Base-by-base conservation (phyloP, 306 rosid genomes). In the Comarum palustre region DNA sequence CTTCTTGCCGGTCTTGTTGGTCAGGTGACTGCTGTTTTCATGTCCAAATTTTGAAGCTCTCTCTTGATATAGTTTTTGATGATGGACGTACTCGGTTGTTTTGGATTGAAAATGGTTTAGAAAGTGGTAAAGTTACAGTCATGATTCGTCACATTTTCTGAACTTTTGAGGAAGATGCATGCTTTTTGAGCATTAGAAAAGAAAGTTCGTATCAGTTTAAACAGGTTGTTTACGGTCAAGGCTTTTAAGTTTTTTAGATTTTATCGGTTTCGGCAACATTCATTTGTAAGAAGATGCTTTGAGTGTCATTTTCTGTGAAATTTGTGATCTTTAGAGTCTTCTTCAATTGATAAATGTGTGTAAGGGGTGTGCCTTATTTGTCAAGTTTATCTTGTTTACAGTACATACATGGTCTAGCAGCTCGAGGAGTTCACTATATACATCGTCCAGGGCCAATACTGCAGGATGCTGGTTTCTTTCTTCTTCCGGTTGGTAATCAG, bases 321-420 rank as follows among this genome's bases (percentile, higher is more conserved):
- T 3, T 32, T 69, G 20, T 38, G 3, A 32, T 69, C 1, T 22
- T 31, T 25, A 17, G 5, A 61, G 12, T 60, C 52, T 48, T 36
- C 2, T n/a, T 48, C 20, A 42, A 41, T 34, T 76, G 46, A 25
- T 69, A 51, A n/a, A n/a, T 68, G 36, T 15, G 54, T 43, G 70
- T 63, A 45, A 71, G 27, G 29, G 63, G 31, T 36, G 63, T 14
- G 41, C 4, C 66, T 31, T 73, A 68, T 69, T 22, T 58, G 69
- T 68, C 51, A 69, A 69, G 12, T 65, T 60, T 66, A 74, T 83
- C 36, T 86, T 76, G 38, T 48, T 57, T 57, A 47, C 91, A 95
- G 99, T 95, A 95, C 66, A 78, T 95, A 62, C 99, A 95, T 80
- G 99, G 97, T 82, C 79, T 95, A 79, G 96, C 97, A 84, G 99